Percentiles rank a stretch among this genome's conserved stretches.
Evolutionary conservation across 805 yeast genomes (phyloP).

Genomic region (Sugiyamaella marilandica): DNA sequence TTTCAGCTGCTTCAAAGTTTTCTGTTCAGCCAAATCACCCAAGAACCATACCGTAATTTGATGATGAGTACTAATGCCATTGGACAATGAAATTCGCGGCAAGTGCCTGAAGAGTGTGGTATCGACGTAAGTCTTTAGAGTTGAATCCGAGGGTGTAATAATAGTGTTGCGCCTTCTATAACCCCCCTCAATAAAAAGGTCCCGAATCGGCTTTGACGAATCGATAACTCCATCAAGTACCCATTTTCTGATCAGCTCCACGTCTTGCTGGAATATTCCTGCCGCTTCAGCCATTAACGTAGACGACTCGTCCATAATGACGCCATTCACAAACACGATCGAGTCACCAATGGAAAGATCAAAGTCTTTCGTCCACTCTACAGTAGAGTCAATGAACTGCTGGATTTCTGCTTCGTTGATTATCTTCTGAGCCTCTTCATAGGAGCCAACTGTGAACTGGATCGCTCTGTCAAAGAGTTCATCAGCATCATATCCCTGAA

Average conservation of each 20-base stretch:
- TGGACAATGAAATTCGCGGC: not conserved
- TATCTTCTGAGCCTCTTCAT: slow-evolving; percentile 4
- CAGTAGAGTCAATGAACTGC: slow-evolving; percentile 13
- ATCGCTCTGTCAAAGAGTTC: slow-evolving; percentile 1
- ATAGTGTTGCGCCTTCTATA: slow-evolving; percentile 42
- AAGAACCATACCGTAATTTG: slow-evolving; percentile 44
- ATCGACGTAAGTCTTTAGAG: slow-evolving; percentile 31
- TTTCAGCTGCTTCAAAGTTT: slow-evolving; percentile 42
- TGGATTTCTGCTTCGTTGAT: not conserved
- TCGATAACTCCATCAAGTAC: slow-evolving; percentile 21
- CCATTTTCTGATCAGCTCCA: slow-evolving; percentile 23
- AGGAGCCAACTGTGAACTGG: not conserved
- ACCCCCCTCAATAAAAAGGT: slow-evolving; percentile 42
- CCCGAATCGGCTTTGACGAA: slow-evolving; percentile 27
- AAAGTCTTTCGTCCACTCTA: slow-evolving; percentile 31
- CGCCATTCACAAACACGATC: slow-evolving; percentile 65
- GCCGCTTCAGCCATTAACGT: slow-evolving; percentile 16
- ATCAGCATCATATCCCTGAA: slow-evolving; percentile 4
- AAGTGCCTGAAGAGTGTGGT: slow-evolving; percentile 5
- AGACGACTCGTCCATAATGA: slow-evolving; percentile 15
- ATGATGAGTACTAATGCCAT: not conserved
- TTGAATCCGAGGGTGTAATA: slow-evolving; percentile 46
- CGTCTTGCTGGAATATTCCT: slow-evolving; percentile 46
- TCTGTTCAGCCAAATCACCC: slow-evolving; percentile 47
- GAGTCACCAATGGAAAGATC: slow-evolving; percentile 45